Evolutionary conservation across 164 flowering plant species (phyloP).

Genomic region (Cinnamomum chago): DNA sequence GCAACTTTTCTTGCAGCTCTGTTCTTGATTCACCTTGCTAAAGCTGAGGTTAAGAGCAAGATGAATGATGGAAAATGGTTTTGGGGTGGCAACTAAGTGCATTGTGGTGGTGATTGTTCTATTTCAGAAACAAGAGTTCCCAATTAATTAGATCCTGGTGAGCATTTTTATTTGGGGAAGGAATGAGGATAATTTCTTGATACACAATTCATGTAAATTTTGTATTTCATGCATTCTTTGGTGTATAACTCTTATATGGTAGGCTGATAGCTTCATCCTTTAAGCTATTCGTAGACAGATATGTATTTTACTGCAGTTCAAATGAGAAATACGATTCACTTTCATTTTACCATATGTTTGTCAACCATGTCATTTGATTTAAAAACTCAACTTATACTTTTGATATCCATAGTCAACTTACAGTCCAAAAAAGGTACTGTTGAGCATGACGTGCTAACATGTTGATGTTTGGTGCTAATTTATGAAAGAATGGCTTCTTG

Average conservation of each 20-base stretch:
- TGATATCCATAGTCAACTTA: neutral
- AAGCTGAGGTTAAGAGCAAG: conserved; percentile 53
- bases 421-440: neutral
- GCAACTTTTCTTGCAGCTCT: conserved; percentile 48
- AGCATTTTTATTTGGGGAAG: neutral
- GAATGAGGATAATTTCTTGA: conserved; percentile 1
- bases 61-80: conserved; percentile 41
- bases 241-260: neutral
- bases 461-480: neutral
- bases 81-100: conserved; percentile 10
- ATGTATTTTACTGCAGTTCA: conserved; percentile 2
- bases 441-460: neutral
- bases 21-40: conserved; percentile 62
- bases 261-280: neutral
- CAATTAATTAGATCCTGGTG: neutral
- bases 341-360: neutral
- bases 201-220: neutral
- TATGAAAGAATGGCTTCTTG: neutral
- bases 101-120: neutral
- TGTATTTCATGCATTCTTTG: conserved; percentile 1
- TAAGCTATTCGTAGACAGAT: neutral
- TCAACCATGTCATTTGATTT: too few species aligned
- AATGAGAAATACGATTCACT: neutral
- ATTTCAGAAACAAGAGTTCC: neutral
- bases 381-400: neutral